These are phyloP conservation scores for Elasticomyces elasticus DNA, from an alignment of 495 filamentous ascomycete species.

Conservation along the genomic window DNA sequence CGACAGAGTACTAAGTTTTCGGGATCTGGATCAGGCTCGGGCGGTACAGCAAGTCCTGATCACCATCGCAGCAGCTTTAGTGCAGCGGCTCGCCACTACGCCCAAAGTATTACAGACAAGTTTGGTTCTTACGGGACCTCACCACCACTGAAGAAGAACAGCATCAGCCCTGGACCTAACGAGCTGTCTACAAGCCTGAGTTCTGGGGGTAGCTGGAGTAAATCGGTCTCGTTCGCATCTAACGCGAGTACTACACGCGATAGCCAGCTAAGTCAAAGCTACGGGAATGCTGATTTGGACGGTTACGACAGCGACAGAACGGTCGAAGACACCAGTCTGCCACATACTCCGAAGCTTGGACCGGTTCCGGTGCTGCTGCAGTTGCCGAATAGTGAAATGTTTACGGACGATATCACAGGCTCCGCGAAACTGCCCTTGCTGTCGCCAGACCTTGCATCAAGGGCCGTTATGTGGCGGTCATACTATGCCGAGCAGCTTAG, in stretches of 20 bases:
- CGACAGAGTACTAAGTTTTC: not conserved
- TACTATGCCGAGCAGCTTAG: constrained; percentile 15
- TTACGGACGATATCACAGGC: constrained; percentile 5
- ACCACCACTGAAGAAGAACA: constrained; percentile 12
- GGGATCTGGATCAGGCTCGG: not conserved
- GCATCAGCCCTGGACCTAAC: constrained; percentile 7
- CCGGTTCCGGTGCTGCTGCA: not conserved
- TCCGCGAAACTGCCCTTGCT: not conserved
- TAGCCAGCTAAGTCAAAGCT: constrained; percentile 3
- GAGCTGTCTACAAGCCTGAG: constrained; percentile 13
- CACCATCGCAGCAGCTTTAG: constrained; percentile 21
- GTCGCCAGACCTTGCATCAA: constrained; percentile 1
- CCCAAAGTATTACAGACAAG: constrained; percentile 19
- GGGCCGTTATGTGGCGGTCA: not conserved
- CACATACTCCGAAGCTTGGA: constrained; percentile 12
- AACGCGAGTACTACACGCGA: constrained; percentile 1
- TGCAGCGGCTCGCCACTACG: constrained; percentile 17
- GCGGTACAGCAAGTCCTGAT: constrained; percentile 12
- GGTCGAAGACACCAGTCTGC: constrained; percentile 15
- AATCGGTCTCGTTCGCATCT: constrained; percentile 18
- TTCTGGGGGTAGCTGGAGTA: constrained; percentile 12
- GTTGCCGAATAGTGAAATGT: constrained; percentile 1
- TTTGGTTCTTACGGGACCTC: constrained; percentile 19
- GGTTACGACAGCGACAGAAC: constrained; percentile 20
- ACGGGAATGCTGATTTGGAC: constrained; percentile 2